A percentile compares a stretch with the other conserved stretches of the same genome.
These are phyloP conservation scores for Daedaleopsis sinensis DNA, from an alignment of 768 basidiomycete genomes.

Conservation along the genomic window DNA sequence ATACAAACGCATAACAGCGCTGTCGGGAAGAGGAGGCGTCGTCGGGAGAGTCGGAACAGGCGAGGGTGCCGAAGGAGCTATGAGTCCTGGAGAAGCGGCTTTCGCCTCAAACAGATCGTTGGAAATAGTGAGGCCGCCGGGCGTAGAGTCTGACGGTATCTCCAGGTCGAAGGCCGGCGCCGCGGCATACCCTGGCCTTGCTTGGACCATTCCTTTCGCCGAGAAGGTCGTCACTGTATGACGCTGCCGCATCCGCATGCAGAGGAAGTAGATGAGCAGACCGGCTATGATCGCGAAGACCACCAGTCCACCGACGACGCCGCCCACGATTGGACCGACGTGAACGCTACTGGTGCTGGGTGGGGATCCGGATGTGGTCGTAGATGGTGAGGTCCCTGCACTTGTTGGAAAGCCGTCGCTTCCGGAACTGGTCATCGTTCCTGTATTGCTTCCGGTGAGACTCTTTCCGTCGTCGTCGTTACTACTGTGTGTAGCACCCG, in stretches of 20 bases:
- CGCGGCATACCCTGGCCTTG: neutral
- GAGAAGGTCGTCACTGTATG: neutral
- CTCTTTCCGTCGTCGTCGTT: neutral
- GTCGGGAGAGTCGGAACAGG: neutral
- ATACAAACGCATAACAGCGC: neutral
- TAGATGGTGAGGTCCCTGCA: neutral
- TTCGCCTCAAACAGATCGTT: neutral
- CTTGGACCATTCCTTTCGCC: neutral
- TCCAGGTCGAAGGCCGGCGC: neutral
- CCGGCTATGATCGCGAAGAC: neutral
- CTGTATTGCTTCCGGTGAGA: neutral
- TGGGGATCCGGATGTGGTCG: no score
- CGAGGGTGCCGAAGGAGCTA: neutral
- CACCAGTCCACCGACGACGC: slow-evolving; percentile 1
- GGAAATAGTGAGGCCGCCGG: neutral
- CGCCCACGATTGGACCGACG: neutral
- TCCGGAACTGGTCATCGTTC: neutral
- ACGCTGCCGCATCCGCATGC: neutral
- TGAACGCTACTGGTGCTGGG: neutral
- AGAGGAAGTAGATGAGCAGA: neutral
- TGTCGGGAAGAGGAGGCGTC: neutral
- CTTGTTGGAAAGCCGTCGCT: neutral
- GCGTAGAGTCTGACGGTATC: no score
- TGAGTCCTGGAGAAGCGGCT: neutral
- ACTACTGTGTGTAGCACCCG: no score